phyloP scores from a whole-genome alignment of 306 rosid species.

The apple (Malus domestica) region DNA sequence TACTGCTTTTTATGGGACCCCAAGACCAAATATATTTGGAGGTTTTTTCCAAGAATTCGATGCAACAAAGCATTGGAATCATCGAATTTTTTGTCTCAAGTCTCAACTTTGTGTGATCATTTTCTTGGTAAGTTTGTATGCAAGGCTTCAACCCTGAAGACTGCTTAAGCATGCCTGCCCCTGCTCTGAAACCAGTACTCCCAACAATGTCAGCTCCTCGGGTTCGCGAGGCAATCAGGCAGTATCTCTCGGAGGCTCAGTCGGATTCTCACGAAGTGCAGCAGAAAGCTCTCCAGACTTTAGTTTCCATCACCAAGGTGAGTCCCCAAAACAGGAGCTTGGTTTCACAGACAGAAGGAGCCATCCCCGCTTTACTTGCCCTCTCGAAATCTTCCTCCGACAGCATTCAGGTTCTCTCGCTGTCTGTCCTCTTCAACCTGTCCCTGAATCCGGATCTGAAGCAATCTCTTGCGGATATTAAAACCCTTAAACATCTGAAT shows the following conservation, averaged over 20 bases:
- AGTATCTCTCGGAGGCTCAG: constrained; percentile 30
- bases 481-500: constrained; percentile 54
- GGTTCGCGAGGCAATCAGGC: constrained; percentile 27
- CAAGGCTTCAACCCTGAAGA: not conserved
- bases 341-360: constrained; percentile 46
- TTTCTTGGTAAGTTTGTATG: not conserved
- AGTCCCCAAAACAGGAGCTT: constrained; percentile 58
- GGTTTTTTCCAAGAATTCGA: not conserved
- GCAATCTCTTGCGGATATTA: constrained; percentile 50
- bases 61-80: constrained; percentile 13
- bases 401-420: constrained; percentile 42
- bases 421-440: constrained; percentile 72
- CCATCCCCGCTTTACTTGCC: constrained; percentile 36
- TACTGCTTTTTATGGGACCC: not conserved
- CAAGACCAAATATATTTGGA: constrained; percentile 11
- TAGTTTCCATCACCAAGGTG: constrained; percentile 59
- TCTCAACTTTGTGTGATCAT: not conserved
- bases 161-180: not conserved
- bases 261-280: constrained; percentile 33
- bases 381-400: constrained; percentile 51
- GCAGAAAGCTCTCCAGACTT: constrained; percentile 50
- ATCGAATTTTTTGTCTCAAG: constrained; percentile 11
- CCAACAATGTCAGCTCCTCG: constrained; percentile 34
- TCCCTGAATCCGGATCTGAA: constrained; percentile 67
- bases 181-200: not conserved